These are phyloP conservation scores for Starmerella sirachaensis DNA, from an alignment of 805 yeast species.

Conservation along the genomic window DNA sequence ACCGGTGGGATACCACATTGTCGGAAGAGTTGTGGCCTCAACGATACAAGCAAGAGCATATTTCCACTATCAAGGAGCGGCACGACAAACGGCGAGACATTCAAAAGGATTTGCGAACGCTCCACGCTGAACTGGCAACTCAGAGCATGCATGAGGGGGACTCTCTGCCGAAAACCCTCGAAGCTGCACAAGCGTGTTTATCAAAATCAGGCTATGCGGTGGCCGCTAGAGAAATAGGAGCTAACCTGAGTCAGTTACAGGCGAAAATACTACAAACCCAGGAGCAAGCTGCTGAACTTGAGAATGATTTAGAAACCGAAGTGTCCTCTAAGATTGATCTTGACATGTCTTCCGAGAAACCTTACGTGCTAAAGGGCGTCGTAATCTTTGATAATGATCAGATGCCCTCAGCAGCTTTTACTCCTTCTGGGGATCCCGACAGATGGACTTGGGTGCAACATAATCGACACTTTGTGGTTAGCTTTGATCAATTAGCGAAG, in stretches of 20 bases:
- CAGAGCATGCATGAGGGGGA: neutral
- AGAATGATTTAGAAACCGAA: conserved; percentile 1
- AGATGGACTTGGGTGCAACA: conserved; percentile 1
- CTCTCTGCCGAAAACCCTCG: neutral
- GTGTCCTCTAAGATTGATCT: neutral
- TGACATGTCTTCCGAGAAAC: neutral
- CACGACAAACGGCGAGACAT: neutral
- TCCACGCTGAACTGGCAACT: neutral
- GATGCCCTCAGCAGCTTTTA: neutral
- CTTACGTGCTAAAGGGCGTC: neutral
- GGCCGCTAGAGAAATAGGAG: neutral
- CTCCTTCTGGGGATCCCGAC: neutral
- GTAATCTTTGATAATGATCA: conserved; percentile 2
- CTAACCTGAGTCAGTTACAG: neutral
- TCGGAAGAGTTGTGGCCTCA: conserved; percentile 9
- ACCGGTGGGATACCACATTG: neutral
- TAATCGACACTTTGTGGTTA: neutral
- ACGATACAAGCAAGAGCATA: conserved; percentile 2
- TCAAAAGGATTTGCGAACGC: neutral
- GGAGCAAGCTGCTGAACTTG: neutral
- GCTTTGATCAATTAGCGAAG: conserved; percentile 3
- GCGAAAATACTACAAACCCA: neutral
- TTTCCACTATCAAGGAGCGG: conserved; percentile 1
- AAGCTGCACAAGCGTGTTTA: neutral
- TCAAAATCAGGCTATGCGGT: neutral